Evolutionary conservation across 2,329 filamentous ascomycete species (phyloP).

Genomic region (Metarhizium guizhouense): DNA sequence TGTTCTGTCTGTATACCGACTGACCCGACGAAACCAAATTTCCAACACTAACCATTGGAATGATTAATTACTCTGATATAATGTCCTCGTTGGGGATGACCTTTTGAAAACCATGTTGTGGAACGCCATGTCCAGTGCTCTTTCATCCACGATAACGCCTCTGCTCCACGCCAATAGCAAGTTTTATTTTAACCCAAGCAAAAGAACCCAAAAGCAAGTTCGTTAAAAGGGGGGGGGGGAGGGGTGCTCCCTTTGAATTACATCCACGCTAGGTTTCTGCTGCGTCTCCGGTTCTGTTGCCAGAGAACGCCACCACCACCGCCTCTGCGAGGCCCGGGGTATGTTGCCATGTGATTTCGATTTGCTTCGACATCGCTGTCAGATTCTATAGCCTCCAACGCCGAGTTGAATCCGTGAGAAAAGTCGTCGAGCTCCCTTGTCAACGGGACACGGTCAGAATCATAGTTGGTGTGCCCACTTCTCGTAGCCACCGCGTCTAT

Average conservation of each 20-base stretch:
- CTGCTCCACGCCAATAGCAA: background rate
- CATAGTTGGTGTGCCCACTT: conserved; percentile 16
- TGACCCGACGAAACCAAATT: background rate
- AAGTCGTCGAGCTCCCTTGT: conserved; percentile 36
- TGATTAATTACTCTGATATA: too few relatives aligned
- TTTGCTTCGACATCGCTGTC: conserved; percentile 11
- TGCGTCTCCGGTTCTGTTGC: conserved; percentile 44
- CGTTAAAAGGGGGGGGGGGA: background rate
- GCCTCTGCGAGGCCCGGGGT: conserved; percentile 16
- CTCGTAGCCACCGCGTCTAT: conserved; percentile 10
- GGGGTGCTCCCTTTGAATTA: conserved; percentile 13
- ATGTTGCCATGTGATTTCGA: conserved; percentile 10
- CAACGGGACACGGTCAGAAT: conserved; percentile 29
- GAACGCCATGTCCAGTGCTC: background rate
- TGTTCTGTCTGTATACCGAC: background rate
- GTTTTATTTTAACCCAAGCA: background rate
- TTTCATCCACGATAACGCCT: background rate
- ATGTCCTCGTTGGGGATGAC: too few relatives aligned
- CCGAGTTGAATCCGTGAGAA: conserved; percentile 31
- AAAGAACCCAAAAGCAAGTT: background rate
- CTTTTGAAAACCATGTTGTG: too few relatives aligned
- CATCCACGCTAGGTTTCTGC: conserved; percentile 39
- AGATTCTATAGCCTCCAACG: conserved; percentile 28
- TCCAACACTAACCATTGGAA: background rate
- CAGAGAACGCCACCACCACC: conserved; percentile 36